Evolutionary conservation across 108 stramenopile species (phyloP), one percentile per base, ranked within the genome.

Genomic region (Hondaea fermentalgiana): DNA sequence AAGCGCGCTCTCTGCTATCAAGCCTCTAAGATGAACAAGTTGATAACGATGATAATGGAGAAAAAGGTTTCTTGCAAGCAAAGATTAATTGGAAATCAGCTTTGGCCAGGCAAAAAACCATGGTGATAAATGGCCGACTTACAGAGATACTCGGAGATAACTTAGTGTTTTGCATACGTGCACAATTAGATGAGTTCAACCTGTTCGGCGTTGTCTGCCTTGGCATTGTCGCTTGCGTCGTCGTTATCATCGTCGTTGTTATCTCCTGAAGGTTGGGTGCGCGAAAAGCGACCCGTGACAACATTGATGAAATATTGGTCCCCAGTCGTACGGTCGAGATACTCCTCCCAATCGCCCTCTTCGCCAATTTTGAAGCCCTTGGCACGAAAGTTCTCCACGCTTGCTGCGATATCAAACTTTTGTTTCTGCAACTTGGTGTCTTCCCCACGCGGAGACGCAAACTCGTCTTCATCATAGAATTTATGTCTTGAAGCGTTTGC

Each of bases 291-390:
- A 17, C 64, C 64, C 64, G 64, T 69, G 42, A 69, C 21, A 17
- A 17, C 25, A 17, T 69, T 69, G 35, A 69, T 42, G 25, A 16
- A 69, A 23, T 69, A 69, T 17, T 69, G 64, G 3, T 83, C 76
- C 6, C 76, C 76, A 0, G 76, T 83, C 12, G 23, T 28, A 3
- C 76, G 76, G 51, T 83, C 76, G 23, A 83, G 49, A 45, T 83
- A 83, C 76, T 83, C 76, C 4, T 83, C 76, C 76, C 76, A 83
- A 23, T 83, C 28, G 45, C 76, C 76, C 44, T 21, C 6, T 35
- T 83, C 76, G 17, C 76, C 76, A 35, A 83, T 83, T 12, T 53
- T 47, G 28, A 83, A 83, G n/a, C 76, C 76, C 64, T 69, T 69
- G 35, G 25, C 42, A 10, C 42, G 64, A 3, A 23, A 69, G 10